Base-by-base conservation (phyloP, 805 yeast genomes). In the Candida xyloterini region DNA sequence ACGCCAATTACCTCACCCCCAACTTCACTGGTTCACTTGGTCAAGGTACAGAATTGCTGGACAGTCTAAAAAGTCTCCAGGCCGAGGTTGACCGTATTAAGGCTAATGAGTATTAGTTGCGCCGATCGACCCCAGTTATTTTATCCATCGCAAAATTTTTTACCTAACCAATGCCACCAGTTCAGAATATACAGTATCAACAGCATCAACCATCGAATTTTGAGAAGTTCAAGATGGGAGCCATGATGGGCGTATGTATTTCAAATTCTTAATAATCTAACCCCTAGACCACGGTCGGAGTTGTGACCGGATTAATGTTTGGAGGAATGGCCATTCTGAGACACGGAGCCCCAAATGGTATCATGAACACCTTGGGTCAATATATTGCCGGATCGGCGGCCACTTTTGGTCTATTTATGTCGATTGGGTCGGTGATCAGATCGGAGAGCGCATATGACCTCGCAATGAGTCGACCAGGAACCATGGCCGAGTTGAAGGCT, bases 171-270 rank as follows among this genome's bases (percentile, higher is more conserved):
- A 73, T 74, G 79, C 80, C 80, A 45, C 89, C 89, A 61, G 82
- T 79, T 50, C 85, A 74, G 62, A 84, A 81, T 64, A 73, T 75
- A 45, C 83, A 79, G 59, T 71, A 70, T 48, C 68, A 65, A 27
- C 62, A 51, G 40, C 79, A 73, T 51, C 81, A 79, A 53, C 95
- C 95, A 42, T 84, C 96, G 34, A 80, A 84, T 65, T 88, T 90
- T 69, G 96, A 93, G 41, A 93, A 93, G 70, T 86, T 93, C 78
- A 93, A 93, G 69, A 93, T 93, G 98, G 99, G 99, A 40, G 82
- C 89, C 46, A 70, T 91, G 70, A 93, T 93, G 97, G 99, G 99
- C 48, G 79, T 70, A 67, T 42, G 76, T 63, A 47, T 40, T 21
- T 7, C 3, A 10, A 11, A 18, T 15, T 13, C 20, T 20, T 7